A percentile compares a stretch with the other conserved stretches of the same genome.
Evolutionary conservation across 2,329 filamentous ascomycete genomes (phyloP).

Genomic region (Trichoderma arundinaceum): DNA sequence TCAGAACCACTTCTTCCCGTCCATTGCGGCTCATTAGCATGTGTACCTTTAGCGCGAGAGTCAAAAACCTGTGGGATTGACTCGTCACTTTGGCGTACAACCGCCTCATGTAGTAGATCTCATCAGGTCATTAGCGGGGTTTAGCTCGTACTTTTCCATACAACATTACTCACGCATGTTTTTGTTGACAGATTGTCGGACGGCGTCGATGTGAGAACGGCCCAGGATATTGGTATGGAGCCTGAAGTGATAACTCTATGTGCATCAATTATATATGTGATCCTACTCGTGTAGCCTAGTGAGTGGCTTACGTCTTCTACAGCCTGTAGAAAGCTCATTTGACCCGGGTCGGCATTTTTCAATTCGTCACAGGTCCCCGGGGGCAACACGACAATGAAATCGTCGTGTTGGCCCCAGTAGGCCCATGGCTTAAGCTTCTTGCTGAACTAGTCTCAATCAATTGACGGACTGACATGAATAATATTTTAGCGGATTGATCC

Average conservation of each 20-base stretch:
- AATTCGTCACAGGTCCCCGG: conserved; percentile 24
- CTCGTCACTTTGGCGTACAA: not conserved
- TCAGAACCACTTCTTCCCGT: not conserved
- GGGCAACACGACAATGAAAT: conserved; percentile 27
- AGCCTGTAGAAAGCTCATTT: conserved; percentile 29
- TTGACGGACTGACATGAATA: not conserved
- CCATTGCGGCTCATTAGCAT: not conserved
- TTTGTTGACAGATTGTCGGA: conserved; percentile 29
- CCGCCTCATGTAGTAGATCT: not conserved
- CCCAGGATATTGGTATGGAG: conserved; percentile 26
- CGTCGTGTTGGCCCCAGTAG: conserved; percentile 27
- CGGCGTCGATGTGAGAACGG: conserved; percentile 26
- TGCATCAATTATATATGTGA: not conserved
- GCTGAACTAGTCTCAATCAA: conserved; percentile 19
- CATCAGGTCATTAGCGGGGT: not conserved
- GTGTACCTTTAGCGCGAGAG: not conserved
- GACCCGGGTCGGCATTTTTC: conserved; percentile 14
- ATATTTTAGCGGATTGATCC: not conserved
- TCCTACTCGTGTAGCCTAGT: no score
- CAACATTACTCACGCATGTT: conserved; percentile 23
- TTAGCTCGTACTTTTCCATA: no score
- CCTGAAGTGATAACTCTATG: conserved; percentile 27
- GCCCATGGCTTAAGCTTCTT: conserved; percentile 22
- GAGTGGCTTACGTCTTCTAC: conserved; percentile 24
- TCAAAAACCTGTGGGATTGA: not conserved